Evolutionary conservation across 2,329 filamentous ascomycete genomes (phyloP), one percentile per base, ranked within the genome.

Genomic region (Gliomastix tumulicola): DNA sequence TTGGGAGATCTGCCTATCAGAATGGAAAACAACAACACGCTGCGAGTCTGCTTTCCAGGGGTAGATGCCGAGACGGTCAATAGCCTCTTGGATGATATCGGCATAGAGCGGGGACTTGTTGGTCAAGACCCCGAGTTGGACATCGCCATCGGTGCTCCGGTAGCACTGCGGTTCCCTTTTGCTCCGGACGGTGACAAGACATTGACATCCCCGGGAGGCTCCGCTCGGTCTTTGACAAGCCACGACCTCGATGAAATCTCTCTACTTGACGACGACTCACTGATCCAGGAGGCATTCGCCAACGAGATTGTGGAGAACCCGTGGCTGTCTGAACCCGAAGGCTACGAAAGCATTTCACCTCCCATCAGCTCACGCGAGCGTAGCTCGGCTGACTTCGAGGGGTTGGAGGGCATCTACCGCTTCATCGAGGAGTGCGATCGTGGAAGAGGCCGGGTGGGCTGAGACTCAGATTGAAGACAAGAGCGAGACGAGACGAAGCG

Each of bases 21-120:
- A 0, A 71, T 95, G 36, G 77, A 87, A 47, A 72, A 75, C 25
- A 67, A 73, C 22, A 77, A 77, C 3, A 74, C 76, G 1, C 64
- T 96, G 5, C 79, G 88, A 22, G 79, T 97, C 3, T 82, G 88
- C 21, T 97, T 98, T 52, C 88, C 89, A 0, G 92, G 92, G 4
- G 89, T 92, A 43, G 90, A 97, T 50, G 79, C 79, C 1, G 76
- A 82, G 13, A 86, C 85, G 0, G 84, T 95, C 1, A 87, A 94
- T 53, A 69, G 72, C 4, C 71, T 98, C 2, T 96, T 89, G 55
- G 79, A 87, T 32, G 92, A 98, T 55, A 72, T 94, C 10, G 85
- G 84, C n/a, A 72, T 98, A 7, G 78, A 82, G 43, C 74, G 88
- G 36, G 92, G 92, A 3, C 65, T 85, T 5, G 75, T 97, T 5